Percentiles rank a stretch among this genome's conserved stretches.
Conservation (phyloP, 768 basidiomycete genomes). For the Agrocybe chaxingu region DNA sequence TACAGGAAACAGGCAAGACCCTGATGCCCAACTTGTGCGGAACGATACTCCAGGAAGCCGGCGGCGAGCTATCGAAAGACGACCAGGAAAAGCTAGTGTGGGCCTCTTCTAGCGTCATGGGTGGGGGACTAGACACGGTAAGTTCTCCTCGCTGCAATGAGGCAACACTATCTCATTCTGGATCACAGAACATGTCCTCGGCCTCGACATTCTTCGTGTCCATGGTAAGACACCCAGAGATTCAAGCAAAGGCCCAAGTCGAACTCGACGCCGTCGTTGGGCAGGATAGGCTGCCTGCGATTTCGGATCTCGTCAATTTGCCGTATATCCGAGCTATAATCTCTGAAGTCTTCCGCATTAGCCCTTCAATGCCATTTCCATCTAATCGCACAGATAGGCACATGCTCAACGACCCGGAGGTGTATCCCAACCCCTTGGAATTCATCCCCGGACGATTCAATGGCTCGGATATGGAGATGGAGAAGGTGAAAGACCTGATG, state of each 20-base stretch:
- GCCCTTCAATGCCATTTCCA: conserved; percentile 1
- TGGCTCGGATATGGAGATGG: conserved; percentile 10
- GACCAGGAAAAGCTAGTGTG: conserved; percentile 33
- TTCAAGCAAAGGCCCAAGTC: conserved; percentile 16
- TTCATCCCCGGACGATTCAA: conserved; percentile 15
- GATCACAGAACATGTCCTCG: conserved; percentile 26
- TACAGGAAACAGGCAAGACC: conserved; percentile 33
- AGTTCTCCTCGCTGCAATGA: background rate
- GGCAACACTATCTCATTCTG: conserved; percentile 18
- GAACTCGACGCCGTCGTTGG: conserved; percentile 25
- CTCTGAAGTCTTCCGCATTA: conserved; percentile 17
- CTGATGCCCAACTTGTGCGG: conserved; percentile 31
- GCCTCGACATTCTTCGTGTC: conserved; percentile 34
- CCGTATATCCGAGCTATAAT: conserved; percentile 21
- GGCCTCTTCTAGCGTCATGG: conserved; percentile 21
- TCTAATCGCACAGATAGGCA: background rate
- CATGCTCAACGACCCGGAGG: background rate
- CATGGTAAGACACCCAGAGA: conserved; percentile 12
- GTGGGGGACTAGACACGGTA: conserved; percentile 5
- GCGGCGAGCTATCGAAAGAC: conserved; percentile 30
- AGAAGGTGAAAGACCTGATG: conserved; percentile 19
- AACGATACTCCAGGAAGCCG: conserved; percentile 21
- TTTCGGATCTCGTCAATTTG: conserved; percentile 12
- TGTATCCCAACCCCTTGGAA: conserved; percentile 15
- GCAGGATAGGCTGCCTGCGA: conserved; percentile 14